Conservation (phyloP, 352 stramenopile genomes). For the Pythium brachiatum region DNA sequence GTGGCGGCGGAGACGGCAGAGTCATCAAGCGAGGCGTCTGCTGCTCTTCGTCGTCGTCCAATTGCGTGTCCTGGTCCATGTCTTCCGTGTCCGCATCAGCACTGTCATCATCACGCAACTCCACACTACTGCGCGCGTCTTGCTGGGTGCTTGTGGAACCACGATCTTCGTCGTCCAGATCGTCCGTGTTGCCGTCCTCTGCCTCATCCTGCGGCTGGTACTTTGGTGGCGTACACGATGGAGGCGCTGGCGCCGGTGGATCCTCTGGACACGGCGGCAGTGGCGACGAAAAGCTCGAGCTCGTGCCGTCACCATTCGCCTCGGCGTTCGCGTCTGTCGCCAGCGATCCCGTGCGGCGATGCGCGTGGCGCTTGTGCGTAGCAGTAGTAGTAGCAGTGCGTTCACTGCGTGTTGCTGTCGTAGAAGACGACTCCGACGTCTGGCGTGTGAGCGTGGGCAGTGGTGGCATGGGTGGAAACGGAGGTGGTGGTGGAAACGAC, state of each 20-base stretch:
- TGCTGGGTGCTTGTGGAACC: slow-evolving; percentile 20
- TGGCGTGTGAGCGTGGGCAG: slow-evolving; percentile 16
- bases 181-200: slow-evolving; percentile 41
- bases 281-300: slow-evolving; percentile 71
- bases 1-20: slow-evolving; percentile 36
- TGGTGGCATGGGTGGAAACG: slow-evolving; percentile 24
- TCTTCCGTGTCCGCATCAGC: slow-evolving; percentile 25
- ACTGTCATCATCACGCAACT: slow-evolving; percentile 20
- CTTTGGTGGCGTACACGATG: slow-evolving; percentile 60
- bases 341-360: slow-evolving; percentile 1
- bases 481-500: slow-evolving; percentile 21
- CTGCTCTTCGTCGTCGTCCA: slow-evolving; percentile 34
- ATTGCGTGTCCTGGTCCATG: slow-evolving; percentile 11
- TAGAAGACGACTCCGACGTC: slow-evolving; percentile 7
- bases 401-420: background rate
- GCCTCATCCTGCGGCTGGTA: slow-evolving; percentile 65
- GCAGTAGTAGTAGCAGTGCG: background rate
- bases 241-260: slow-evolving; percentile 51
- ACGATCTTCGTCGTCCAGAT: slow-evolving; percentile 39
- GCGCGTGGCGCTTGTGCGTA: background rate
- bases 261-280: slow-evolving; percentile 74
- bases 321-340: background rate
- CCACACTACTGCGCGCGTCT: slow-evolving; percentile 12
- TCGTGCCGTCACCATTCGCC: slow-evolving; percentile 21
- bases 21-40: slow-evolving; percentile 7